Conservation (phyloP, 768 basidiomycete species). For the Kondoa malvinella region DNA sequence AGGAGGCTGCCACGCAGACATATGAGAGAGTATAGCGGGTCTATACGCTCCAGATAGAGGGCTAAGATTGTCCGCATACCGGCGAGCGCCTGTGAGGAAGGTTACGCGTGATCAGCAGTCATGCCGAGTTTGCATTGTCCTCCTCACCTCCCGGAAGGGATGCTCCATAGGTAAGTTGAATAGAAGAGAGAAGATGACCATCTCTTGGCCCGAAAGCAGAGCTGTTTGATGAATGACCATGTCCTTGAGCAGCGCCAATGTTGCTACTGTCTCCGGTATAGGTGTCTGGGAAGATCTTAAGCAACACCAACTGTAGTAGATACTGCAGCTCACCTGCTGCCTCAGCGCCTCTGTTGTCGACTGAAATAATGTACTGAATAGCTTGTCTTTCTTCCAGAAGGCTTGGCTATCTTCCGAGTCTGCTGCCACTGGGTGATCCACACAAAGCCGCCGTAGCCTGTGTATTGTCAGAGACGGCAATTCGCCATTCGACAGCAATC, state of each 20-base stretch:
- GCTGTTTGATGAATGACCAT: constrained; percentile 23
- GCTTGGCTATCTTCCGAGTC: neutral
- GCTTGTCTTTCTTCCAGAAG: constrained; percentile 5
- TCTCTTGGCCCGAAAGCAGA: constrained; percentile 21
- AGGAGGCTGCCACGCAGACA: constrained; percentile 15
- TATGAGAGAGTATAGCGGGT: constrained; percentile 25
- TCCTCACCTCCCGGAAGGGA: constrained; percentile 11
- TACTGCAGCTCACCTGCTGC: neutral
- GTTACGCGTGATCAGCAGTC: neutral
- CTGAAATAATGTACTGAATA: constrained; percentile 2
- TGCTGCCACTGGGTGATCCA: neutral
- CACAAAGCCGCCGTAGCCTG: neutral
- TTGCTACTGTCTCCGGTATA: constrained; percentile 1
- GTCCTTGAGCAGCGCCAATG: constrained; percentile 20
- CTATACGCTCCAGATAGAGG: constrained; percentile 17
- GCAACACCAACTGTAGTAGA: neutral
- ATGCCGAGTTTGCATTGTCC: neutral
- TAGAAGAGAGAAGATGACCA: constrained; percentile 18
- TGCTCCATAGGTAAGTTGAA: constrained; percentile 18
- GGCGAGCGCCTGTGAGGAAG: constrained; percentile 17
- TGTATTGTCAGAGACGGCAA: neutral
- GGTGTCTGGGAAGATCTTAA: neutral
- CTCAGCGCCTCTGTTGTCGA: neutral
- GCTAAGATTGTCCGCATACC: constrained; percentile 21
- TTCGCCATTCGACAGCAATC: neutral